phyloP scores from a whole-genome alignment of 2,329 filamentous ascomycete genomes.

The Aspergillus felis region DNA sequence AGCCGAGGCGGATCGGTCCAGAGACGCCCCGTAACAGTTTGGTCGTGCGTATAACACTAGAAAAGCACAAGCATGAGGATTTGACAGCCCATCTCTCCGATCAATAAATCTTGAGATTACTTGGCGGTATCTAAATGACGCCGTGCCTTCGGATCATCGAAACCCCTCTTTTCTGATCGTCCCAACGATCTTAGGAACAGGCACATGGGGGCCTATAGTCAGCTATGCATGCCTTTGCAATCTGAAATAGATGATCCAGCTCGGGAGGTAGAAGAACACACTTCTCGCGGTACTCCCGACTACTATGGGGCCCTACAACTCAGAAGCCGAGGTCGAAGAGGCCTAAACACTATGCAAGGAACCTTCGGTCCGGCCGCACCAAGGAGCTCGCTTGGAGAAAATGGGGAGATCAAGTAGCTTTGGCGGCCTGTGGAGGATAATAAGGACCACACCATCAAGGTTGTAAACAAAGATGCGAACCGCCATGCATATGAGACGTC shows the following conservation, averaged over 20 bases:
- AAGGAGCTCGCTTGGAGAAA: slow-evolving; percentile 39
- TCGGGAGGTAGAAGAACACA: background rate
- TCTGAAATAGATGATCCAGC: background rate
- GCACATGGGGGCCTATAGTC: background rate
- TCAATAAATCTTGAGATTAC: background rate
- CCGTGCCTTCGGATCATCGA: background rate
- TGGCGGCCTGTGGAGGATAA: slow-evolving; percentile 44
- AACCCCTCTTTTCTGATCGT: background rate
- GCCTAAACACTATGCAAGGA: slow-evolving; percentile 14
- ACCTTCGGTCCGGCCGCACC: slow-evolving; percentile 31
- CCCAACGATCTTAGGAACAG: background rate
- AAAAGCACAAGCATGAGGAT: background rate
- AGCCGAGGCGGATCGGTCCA: background rate
- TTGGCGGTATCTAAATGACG: background rate
- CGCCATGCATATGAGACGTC: slow-evolving; percentile 33
- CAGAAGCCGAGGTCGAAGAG: background rate
- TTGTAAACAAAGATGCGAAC: slow-evolving; percentile 34
- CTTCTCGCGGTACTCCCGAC: background rate
- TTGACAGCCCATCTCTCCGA: background rate
- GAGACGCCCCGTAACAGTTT: background rate
- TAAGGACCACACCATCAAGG: slow-evolving; percentile 28
- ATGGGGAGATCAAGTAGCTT: slow-evolving; percentile 40
- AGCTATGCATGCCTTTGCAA: background rate
- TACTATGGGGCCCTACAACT: background rate
- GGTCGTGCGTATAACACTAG: too few species aligned